Base-by-base conservation (phyloP, 805 yeast species). In the Millerozyma acaciae region DNA sequence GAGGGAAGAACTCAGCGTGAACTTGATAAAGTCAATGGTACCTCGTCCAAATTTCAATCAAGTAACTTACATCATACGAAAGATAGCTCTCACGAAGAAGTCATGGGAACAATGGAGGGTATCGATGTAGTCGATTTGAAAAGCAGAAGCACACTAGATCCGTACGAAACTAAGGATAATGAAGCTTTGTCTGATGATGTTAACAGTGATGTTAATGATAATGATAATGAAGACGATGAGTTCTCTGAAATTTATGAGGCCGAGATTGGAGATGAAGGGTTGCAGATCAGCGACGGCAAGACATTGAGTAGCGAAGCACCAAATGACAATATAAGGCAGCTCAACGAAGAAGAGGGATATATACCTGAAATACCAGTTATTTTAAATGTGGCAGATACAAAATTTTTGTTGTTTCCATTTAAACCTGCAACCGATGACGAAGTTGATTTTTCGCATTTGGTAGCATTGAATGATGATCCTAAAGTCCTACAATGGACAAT, bases 91-190 rank as follows among this genome's bases (percentile, higher is more conserved):
- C n/a, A n/a, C n/a, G n/a, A n/a, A n/a, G n/a, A n/a, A n/a, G n/a
- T n/a, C n/a, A n/a, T n/a, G n/a, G n/a, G n/a, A n/a, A n/a, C n/a
- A n/a, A n/a, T n/a, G n/a, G n/a, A n/a, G n/a, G n/a, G n/a, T n/a
- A n/a, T n/a, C n/a, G n/a, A n/a, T n/a, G n/a, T n/a, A n/a, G 42
- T 12, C 53, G 65, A 53, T 15, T 70, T 61, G 26, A 58, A 50
- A 9, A 61, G 60, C 10, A 43, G n/a, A 5, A 16, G 13, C 21
- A 29, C 24, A 12, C 17, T 18, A 23, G 17, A 24, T 7, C 5
- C 14, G n/a, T n/a, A n/a, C n/a, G n/a, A n/a, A n/a, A n/a, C n/a
- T n/a, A n/a, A 28, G 5, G 31, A 28, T n/a, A 15, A 7, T 28
- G 31, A 6, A 28, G 23, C n/a, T 16, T 23, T 16, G 10, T 28